These are phyloP conservation scores for Rubroboletus pulcherrimus DNA, from an alignment of 768 basidiomycete species.

Conservation along the genomic window DNA sequence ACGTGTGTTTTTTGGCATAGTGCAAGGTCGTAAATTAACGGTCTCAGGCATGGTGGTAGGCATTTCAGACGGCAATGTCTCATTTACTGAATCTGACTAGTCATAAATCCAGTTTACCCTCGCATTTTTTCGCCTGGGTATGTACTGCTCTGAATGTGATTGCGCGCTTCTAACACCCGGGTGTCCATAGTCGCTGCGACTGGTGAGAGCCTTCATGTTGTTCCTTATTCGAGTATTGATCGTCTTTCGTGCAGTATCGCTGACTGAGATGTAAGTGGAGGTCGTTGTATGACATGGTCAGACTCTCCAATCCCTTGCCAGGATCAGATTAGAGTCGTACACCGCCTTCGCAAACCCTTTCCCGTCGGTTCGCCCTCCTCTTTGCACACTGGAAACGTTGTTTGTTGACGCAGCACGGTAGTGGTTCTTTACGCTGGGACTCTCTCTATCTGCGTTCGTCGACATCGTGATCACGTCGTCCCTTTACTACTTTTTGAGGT, in stretches of 20 bases:
- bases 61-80: background rate
- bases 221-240: background rate
- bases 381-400: background rate
- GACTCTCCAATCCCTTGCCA: background rate
- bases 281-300: background rate
- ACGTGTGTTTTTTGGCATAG: background rate
- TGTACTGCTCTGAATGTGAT: background rate
- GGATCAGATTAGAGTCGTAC: conserved; percentile 13
- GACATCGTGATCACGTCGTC: conserved; percentile 44
- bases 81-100: background rate
- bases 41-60: conserved; percentile 20
- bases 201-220: conserved; percentile 2
- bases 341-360: conserved; percentile 1
- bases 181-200: conserved; percentile 17
- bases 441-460: conserved; percentile 41
- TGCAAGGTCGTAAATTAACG: conserved; percentile 10
- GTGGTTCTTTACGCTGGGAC: conserved; percentile 46
- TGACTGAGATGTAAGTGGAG: conserved; percentile 18
- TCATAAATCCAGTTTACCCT: conserved; percentile 9
- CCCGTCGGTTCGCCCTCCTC: conserved; percentile 2
- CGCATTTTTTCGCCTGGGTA: conserved; percentile 20
- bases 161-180: background rate
- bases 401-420: conserved; percentile 12
- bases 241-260: background rate
- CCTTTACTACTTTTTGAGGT: conserved; percentile 41